Base-by-base conservation (phyloP, 148 eudicot species). In the Euryodendron excelsum region DNA sequence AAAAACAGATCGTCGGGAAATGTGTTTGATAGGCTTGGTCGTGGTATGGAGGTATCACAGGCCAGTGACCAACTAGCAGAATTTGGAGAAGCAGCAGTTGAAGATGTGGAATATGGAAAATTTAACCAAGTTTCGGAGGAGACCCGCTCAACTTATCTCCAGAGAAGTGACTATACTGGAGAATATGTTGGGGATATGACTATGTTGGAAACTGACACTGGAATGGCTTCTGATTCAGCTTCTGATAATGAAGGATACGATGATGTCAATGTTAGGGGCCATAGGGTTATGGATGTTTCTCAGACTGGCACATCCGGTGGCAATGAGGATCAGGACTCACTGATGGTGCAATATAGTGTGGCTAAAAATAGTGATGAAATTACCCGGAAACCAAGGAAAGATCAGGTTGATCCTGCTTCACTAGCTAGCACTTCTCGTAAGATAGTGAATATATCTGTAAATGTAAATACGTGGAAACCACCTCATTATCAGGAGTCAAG, bases 21-120 rank as follows among this genome's bases (percentile, higher is more conserved):
- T 84, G 97, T 93, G 78, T 96, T 93, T 81, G 97, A 91, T 83
- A 82, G 97, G 79, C 89, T 96, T 75, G 90, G 96, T 82, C 88
- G 84, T 72, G 89, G 84, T 75, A 76, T 53, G 74, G 87, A 85
- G 87, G 77, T 70, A 28, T 56, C 75, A 27, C 84, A 76, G 55
- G 75, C 56, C 44, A 69, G 69, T 58, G 65, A 81, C 65, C 87
- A 85, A 55, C 68, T 77, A n/a, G 37, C 84, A 53, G 81, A 72
- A 37, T 75, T 71, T 77, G 75, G 77, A 75, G 83, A 73, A 45
- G 77, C 80, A 80, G 79, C 77, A 77, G 75, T 45, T 68, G 82
- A 80, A 71, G 87, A 79, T 83, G n/a, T n/a, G n/a, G n/a, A n/a
- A n/a, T n/a, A n/a, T n/a, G 85, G 75, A 71, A 81, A 79, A 72